Base-by-base conservation (phyloP, 306 rosid species). In the Lathyrus oleraceus region DNA sequence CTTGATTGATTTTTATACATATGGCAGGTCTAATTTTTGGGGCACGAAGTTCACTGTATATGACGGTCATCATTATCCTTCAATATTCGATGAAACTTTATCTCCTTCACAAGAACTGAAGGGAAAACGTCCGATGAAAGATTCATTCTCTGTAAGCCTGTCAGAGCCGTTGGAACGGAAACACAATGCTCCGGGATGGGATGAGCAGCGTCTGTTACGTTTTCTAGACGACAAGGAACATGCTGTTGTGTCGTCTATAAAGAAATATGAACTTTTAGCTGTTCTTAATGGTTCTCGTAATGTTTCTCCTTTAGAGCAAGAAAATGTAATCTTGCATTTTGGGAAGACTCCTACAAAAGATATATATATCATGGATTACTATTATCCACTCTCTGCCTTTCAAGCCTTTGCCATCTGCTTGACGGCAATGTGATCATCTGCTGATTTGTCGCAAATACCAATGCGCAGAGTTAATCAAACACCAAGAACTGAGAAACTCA, bases 371-470 rank as follows among this genome's bases (percentile, higher is more conserved):
- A 80, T 90, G 93, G 91, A 90, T 64, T 87, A 90, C 65, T 70
- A 78, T 15, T 88, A 90, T 73, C 96, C 95, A 10, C 83, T 90
- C 67, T 90, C 91, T 40, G 84, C 88, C 49, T 90, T 90, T 70
- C 95, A 88, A 66, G 96, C 95, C 28, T 90, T 88, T 21, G 86
- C 85, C 8, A 80, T 90, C 72, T 86, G 95, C 85, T 78, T 90
- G 79, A 87, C 39, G 10, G 39, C 39, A 35, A 35, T 35, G 39
- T 35, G 39, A 35, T 35, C 39, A 35, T 35, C 39, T 35, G 9
- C 9, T 32, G 2, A 30, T 28, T 28, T 28, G 32, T 28, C 4
- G 5, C 32, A 28, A 28, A 28, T 28, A 28, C 3, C 3, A 28
- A 28, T 28, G 32, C 5, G 32, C 5, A 28, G 0, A 28, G 32